Conservation (phyloP, 1,139 yeast species). For the Sugiyamaella xylanicola region DNA sequence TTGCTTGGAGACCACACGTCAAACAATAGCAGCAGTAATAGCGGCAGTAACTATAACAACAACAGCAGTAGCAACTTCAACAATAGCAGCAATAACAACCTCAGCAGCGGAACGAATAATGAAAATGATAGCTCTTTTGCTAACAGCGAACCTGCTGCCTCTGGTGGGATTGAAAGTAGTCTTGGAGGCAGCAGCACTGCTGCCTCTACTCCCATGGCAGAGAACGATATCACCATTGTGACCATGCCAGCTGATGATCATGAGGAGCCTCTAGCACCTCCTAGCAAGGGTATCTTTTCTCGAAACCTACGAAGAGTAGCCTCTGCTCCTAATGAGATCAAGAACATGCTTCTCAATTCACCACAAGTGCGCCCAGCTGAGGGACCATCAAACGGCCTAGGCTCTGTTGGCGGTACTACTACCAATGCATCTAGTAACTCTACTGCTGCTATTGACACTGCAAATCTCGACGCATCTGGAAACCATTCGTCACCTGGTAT, state of each 20-base stretch:
- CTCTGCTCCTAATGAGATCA: conserved; percentile 70
- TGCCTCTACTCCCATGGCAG: not conserved
- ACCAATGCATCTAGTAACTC: not conserved
- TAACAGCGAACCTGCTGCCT: not conserved
- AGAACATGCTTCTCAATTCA: conserved; percentile 32
- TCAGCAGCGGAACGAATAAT: not conserved
- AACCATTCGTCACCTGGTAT: conserved; percentile 2
- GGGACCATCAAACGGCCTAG: not conserved
- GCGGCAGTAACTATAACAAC: not conserved
- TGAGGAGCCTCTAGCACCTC: conserved; percentile 14
- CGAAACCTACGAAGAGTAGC: conserved; percentile 71
- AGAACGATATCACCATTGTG: not conserved
- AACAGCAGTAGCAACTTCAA: conserved; percentile 3
- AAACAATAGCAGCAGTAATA: not conserved
- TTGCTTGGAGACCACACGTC: conserved; percentile 5
- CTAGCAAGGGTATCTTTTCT: conserved; percentile 47
- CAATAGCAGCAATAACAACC: conserved; percentile 10
- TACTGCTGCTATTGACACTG: not conserved
- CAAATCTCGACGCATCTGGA: not conserved
- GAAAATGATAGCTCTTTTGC: not conserved
- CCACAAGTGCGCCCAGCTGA: conserved; percentile 12
- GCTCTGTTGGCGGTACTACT: not conserved
- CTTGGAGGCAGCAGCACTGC: not conserved
- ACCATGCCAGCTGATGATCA: not conserved
- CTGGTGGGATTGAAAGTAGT: not conserved